Conservation (phyloP, 495 filamentous ascomycete species). For the Articulospora tetracladia region DNA sequence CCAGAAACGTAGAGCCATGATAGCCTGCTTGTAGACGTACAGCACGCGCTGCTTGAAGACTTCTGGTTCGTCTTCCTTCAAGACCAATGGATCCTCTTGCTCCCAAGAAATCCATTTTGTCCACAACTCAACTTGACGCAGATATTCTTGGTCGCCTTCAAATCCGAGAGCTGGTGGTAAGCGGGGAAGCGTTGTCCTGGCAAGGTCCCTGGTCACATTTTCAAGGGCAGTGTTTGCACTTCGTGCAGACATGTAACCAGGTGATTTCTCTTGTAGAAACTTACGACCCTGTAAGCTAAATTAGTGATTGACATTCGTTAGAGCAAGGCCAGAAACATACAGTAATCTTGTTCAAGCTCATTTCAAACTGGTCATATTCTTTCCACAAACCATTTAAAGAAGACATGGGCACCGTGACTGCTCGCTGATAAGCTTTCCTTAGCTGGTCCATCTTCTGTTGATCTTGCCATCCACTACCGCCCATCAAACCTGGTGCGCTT, state of each 20-base stretch:
- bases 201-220: conserved; percentile 75
- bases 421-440: conserved; percentile 85
- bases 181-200: conserved; percentile 71
- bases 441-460: conserved; percentile 95
- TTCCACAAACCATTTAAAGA: conserved; percentile 85
- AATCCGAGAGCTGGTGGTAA: conserved; percentile 82
- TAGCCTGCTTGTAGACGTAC: conserved; percentile 88
- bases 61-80: conserved; percentile 71
- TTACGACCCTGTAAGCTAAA: conserved; percentile 70
- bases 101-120: conserved; percentile 93
- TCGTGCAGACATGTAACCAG: conserved; percentile 90
- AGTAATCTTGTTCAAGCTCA: conserved; percentile 77
- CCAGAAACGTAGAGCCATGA: conserved; percentile 91
- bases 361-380: conserved; percentile 95
- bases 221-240: conserved; percentile 78
- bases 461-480: conserved; percentile 89
- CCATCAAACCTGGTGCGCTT: conserved; percentile 75
- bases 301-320: conserved; percentile 25
- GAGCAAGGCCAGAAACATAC: conserved; percentile 28
- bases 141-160: conserved; percentile 81
- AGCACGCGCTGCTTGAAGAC: conserved; percentile 73
- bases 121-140: conserved; percentile 86
- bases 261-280: conserved; percentile 84
- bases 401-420: conserved; percentile 77
- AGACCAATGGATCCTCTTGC: conserved; percentile 81